These are phyloP conservation scores for Monosporascus cannonballus DNA, from an alignment of 2,329 filamentous ascomycete species.

Conservation along the genomic window DNA sequence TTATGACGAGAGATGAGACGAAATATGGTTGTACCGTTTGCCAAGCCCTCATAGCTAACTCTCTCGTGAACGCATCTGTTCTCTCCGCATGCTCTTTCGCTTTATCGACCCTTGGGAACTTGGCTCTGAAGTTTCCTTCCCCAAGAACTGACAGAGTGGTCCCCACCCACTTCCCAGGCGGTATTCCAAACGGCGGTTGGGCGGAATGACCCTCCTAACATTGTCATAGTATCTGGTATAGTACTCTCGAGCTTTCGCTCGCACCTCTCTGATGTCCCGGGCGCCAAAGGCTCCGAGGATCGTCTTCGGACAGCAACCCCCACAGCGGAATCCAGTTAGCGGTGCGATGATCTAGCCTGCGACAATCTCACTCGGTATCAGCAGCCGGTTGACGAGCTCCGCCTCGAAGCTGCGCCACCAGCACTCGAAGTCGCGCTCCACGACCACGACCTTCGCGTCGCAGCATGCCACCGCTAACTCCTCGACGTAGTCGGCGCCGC, in stretches of 20 bases:
- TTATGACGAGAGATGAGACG: not conserved
- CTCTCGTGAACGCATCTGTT: not conserved
- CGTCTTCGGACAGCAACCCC: conserved; percentile 4
- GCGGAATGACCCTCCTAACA: conserved; percentile 8
- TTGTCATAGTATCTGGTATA: conserved; percentile 13
- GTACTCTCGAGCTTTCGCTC: not conserved
- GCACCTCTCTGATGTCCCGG: not conserved
- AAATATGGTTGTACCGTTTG: not conserved
- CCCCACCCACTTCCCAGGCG: conserved; percentile 17
- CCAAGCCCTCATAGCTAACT: not conserved
- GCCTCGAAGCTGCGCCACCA: conserved; percentile 14
- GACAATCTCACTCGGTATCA: not conserved
- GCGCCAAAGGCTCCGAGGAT: conserved; percentile 4
- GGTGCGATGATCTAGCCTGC: conserved; percentile 3
- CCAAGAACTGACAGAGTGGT: conserved; percentile 19
- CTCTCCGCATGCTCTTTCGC: not conserved
- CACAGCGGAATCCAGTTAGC: conserved; percentile 23
- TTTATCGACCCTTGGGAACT: conserved; percentile 10
- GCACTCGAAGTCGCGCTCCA: conserved; percentile 8
- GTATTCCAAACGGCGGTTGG: conserved; percentile 14
- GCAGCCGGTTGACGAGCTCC: conserved; percentile 14
- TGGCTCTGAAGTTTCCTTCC: conserved; percentile 8
- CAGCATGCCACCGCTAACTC: conserved; percentile 9
- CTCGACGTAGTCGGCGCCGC: conserved; percentile 6
- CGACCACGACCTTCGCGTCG: conserved; percentile 10